phyloP scores from a whole-genome alignment of 2,329 filamentous ascomycete genomes.

The Talaromyces islandicus region DNA sequence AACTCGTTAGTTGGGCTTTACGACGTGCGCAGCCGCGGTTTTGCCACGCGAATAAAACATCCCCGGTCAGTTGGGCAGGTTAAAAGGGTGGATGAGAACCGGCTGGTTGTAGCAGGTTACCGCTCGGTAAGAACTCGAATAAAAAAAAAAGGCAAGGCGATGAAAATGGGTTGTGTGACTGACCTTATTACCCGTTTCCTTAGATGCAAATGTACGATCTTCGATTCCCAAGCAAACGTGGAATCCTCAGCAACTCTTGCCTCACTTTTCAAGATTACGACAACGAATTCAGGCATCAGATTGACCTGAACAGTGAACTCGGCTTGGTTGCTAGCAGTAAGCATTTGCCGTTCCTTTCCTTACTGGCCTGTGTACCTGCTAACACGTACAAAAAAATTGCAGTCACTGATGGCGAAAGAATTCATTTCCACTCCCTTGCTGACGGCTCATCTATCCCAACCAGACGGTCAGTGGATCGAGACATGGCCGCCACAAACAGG shows the following conservation, averaged over 20 bases:
- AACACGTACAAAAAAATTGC: not conserved
- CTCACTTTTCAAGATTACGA: conserved; percentile 29
- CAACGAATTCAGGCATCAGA: conserved; percentile 21
- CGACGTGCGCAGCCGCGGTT: conserved; percentile 29
- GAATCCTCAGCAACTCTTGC: conserved; percentile 27
- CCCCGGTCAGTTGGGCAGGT: conserved; percentile 27
- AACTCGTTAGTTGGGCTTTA: conserved; percentile 30
- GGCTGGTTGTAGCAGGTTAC: conserved; percentile 28
- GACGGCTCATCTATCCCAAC: conserved; percentile 25
- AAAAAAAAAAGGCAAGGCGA: no score
- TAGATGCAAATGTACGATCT: conserved; percentile 39
- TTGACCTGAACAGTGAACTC: conserved; percentile 33
- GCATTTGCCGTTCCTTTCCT: conserved; percentile 3
- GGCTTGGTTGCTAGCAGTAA: conserved; percentile 33
- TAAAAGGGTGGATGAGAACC: conserved; percentile 29
- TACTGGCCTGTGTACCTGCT: not conserved
- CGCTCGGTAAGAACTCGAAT: conserved; percentile 28
- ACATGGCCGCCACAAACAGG: not conserved
- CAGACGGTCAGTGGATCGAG: not conserved
- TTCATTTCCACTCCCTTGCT: conserved; percentile 33
- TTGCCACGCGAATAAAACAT: conserved; percentile 28
- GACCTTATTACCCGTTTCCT: not conserved
- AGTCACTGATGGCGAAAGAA: conserved; percentile 28
- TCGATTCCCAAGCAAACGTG: conserved; percentile 28
- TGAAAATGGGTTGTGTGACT: not conserved